Evolutionary conservation across 1,139 yeast species (phyloP).

Genomic region (Candida tropicalis): DNA sequence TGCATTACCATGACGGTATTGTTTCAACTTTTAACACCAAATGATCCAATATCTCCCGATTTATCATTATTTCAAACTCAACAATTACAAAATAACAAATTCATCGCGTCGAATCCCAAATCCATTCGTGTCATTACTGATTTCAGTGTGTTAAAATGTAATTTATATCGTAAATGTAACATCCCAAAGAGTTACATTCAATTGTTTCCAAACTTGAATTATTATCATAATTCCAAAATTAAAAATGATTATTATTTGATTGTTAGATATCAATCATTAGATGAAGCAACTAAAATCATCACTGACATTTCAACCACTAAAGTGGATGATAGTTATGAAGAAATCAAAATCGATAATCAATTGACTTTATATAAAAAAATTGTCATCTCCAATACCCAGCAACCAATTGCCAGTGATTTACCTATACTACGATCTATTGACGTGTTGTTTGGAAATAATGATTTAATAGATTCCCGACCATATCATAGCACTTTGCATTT

Average conservation of each 20-base stretch:
- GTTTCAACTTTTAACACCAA: background rate
- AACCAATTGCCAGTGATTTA: slow-evolving; percentile 13
- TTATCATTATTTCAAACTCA: slow-evolving; percentile 7
- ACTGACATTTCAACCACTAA: slow-evolving; percentile 18
- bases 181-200: slow-evolving; percentile 14
- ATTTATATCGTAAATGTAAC: slow-evolving; percentile 9
- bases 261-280: slow-evolving; percentile 15
- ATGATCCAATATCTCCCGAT: slow-evolving; percentile 6
- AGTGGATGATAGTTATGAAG: slow-evolving; percentile 10
- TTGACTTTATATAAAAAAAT: slow-evolving; percentile 15
- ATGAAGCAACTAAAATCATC: slow-evolving; percentile 17
- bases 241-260: slow-evolving; percentile 19
- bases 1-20: background rate
- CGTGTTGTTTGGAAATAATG: slow-evolving; percentile 28
- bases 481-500: slow-evolving; percentile 16
- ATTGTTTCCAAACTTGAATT: slow-evolving; percentile 16
- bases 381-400: slow-evolving; percentile 9
- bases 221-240: slow-evolving; percentile 7
- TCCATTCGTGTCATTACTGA: slow-evolving; percentile 13
- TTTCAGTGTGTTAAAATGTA: slow-evolving; percentile 14
- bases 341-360: slow-evolving; percentile 7
- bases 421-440: slow-evolving; percentile 27
- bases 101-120: background rate
- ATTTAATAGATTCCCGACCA: slow-evolving; percentile 22
- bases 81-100: slow-evolving; percentile 1